These are phyloP conservation scores for Pistacia integerrima DNA, from an alignment of 345 rosid species.

Conservation along the genomic window DNA sequence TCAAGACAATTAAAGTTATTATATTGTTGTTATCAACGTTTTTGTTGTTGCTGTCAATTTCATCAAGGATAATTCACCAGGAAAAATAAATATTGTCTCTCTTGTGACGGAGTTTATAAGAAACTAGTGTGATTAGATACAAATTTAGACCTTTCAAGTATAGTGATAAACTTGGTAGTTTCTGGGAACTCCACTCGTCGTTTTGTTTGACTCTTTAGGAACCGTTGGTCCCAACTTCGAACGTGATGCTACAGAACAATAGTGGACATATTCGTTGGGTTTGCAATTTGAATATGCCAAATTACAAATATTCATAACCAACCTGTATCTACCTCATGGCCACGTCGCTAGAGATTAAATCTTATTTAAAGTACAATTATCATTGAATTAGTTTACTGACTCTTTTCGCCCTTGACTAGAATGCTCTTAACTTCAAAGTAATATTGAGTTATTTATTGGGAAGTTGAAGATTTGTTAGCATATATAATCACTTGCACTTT, in stretches of 20 bases:
- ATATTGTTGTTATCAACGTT: no score
- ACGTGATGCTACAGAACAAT: slow-evolving; percentile 21
- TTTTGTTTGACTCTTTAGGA: slow-evolving; percentile 9
- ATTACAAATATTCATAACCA: slow-evolving; percentile 2
- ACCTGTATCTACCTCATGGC: slow-evolving; percentile 7
- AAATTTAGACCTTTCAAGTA: neutral
- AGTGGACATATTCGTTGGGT: slow-evolving; percentile 19
- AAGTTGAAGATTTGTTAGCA: neutral
- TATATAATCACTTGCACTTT: neutral
- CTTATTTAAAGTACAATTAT: neutral
- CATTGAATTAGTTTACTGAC: neutral
- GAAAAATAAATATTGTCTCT: neutral
- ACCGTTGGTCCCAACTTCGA: slow-evolving; percentile 2
- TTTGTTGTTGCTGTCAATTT: neutral
- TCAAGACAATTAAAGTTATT: neutral
- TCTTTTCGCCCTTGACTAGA: neutral
- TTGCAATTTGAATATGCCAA: slow-evolving; percentile 12
- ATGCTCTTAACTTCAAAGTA: neutral
- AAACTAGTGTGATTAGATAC: neutral
- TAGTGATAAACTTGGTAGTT: neutral
- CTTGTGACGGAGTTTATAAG: neutral
- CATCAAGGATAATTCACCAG: neutral
- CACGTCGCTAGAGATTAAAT: neutral
- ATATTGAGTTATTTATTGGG: neutral
- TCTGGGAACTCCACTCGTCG: neutral